These are phyloP conservation scores for Sugiyamaella mastotermitis DNA, from an alignment of 805 yeast species.

Conservation along the genomic window DNA sequence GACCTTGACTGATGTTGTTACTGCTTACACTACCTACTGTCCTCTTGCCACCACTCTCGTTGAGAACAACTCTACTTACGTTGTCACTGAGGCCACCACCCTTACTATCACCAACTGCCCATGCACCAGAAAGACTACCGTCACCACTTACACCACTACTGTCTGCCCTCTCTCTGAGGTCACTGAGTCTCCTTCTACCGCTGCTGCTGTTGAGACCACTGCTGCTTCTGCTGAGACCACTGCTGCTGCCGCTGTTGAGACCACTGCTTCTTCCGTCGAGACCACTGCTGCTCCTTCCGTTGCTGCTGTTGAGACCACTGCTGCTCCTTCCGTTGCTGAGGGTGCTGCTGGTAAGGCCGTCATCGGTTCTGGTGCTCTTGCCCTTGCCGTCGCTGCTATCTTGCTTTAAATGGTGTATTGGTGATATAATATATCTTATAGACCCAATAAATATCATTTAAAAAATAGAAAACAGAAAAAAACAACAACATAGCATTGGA, in stretches of 20 bases:
- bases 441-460: too few relatives aligned
- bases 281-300: slow-evolving; percentile 16
- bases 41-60: slow-evolving; percentile 64
- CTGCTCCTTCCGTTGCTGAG: slow-evolving; percentile 17
- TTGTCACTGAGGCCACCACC: slow-evolving; percentile 74
- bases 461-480: too few relatives aligned
- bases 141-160: slow-evolving; percentile 28
- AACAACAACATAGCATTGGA: too few relatives aligned
- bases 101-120: slow-evolving; percentile 83
- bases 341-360: slow-evolving; percentile 19
- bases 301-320: slow-evolving; percentile 15
- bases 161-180: slow-evolving; percentile 23
- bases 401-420: slow-evolving; percentile 38
- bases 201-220: slow-evolving; percentile 15
- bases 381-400: slow-evolving; percentile 47
- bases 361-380: slow-evolving; percentile 36
- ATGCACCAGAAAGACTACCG: slow-evolving; percentile 53
- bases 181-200: slow-evolving; percentile 11
- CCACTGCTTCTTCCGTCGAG: slow-evolving; percentile 34
- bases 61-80: slow-evolving; percentile 63
- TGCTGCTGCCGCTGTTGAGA: slow-evolving; percentile 28
- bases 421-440: too few relatives aligned
- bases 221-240: slow-evolving; percentile 17
- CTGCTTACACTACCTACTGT: slow-evolving; percentile 77
- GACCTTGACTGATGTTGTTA: slow-evolving; percentile 42